phyloP scores from a whole-genome alignment of 257 asterid genomes.

The Nicotiana undulata region DNA sequence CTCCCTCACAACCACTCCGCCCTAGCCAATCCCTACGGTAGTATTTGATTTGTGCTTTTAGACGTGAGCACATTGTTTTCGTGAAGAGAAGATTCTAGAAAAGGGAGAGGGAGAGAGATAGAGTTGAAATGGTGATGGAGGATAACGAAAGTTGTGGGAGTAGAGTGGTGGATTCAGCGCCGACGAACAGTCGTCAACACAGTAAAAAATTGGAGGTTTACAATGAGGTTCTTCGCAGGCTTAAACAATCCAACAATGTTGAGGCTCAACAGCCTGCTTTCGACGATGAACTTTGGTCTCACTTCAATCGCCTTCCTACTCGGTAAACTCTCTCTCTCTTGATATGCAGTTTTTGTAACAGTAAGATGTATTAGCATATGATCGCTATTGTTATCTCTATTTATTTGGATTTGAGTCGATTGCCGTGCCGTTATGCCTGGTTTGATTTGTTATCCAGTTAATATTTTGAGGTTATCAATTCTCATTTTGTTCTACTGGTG shows the following conservation, averaged over 20 bases:
- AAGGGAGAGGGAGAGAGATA: neutral
- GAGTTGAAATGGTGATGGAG: constrained; percentile 65
- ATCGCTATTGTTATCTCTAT: neutral
- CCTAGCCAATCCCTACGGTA: neutral
- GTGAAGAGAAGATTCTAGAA: neutral
- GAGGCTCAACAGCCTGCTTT: constrained; percentile 82
- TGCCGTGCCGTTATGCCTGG: neutral
- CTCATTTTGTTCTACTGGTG: neutral
- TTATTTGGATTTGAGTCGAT: neutral
- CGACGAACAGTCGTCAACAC: constrained; percentile 35
- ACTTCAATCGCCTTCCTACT: constrained; percentile 87
- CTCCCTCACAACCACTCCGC: neutral
- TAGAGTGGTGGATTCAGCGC: constrained; percentile 19
- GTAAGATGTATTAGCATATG: neutral
- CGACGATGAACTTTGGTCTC: constrained; percentile 78
- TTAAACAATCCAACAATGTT: constrained; percentile 51
- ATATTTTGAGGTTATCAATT: neutral
- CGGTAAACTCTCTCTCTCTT: constrained; percentile 31
- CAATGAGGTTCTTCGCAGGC: constrained; percentile 83
- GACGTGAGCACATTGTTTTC: neutral
- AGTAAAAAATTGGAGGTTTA: constrained; percentile 72
- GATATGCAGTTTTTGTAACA: neutral
- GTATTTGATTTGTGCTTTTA: neutral
- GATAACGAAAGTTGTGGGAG: constrained; percentile 73
- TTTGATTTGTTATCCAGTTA: neutral